These are phyloP conservation scores for Galerina marginata DNA, from an alignment of 768 basidiomycete species.

Conservation along the genomic window DNA sequence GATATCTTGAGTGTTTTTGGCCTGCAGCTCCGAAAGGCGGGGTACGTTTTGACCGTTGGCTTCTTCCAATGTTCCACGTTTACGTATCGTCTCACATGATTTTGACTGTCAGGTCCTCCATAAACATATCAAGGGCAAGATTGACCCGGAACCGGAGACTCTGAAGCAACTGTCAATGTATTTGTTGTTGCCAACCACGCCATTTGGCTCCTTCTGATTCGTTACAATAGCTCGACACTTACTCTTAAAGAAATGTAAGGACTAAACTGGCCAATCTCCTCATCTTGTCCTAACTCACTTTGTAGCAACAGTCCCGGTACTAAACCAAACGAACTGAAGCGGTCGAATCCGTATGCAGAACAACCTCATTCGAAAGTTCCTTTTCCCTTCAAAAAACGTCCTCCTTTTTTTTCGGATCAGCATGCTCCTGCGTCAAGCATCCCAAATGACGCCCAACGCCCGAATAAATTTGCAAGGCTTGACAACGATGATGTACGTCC, in stretches of 20 bases:
- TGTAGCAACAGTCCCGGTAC: no score
- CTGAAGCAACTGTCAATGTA: slow-evolving; percentile 38
- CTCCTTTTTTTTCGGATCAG: background rate
- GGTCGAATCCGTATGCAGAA: background rate
- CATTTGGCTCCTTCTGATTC: background rate
- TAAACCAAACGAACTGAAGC: background rate
- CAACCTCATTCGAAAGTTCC: background rate
- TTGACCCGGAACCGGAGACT: slow-evolving; percentile 11
- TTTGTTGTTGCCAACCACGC: background rate
- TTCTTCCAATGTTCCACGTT: no score
- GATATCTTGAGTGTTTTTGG: slow-evolving; percentile 37
- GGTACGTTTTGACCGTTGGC: slow-evolving; percentile 19
- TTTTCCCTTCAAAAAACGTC: no score
- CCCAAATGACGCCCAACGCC: background rate
- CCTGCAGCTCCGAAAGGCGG: slow-evolving; percentile 18
- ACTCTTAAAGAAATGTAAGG: slow-evolving; percentile 3
- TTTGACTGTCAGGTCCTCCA: slow-evolving; percentile 24
- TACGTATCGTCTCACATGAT: background rate
- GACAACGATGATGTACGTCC: background rate
- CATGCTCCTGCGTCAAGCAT: background rate
- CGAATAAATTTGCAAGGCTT: slow-evolving; percentile 3
- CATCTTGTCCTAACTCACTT: background rate
- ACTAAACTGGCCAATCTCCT: background rate
- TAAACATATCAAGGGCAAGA: slow-evolving; percentile 21
- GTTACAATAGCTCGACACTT: background rate